These are phyloP conservation scores for Clavispora vitiphila DNA, from an alignment of 805 yeast genomes.

Conservation along the genomic window DNA sequence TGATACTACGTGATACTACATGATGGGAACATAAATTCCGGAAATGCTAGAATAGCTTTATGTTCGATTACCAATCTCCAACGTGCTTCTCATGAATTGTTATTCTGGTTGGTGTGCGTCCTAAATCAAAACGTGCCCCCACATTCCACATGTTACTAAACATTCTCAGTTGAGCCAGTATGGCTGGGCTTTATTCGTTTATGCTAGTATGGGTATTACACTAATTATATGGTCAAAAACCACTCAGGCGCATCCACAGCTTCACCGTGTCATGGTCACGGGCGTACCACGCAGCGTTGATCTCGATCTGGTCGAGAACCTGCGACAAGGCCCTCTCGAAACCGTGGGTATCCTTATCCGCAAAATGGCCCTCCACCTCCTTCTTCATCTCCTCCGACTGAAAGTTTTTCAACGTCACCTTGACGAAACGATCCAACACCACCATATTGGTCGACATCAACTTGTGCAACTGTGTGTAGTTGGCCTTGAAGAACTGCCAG, in stretches of 20 bases:
- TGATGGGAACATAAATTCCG: too few relatives aligned
- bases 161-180: too few relatives aligned
- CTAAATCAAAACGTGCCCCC: too few relatives aligned
- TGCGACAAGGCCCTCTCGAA: conserved; percentile 52
- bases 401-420: conserved; percentile 34
- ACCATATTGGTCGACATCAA: conserved; percentile 47
- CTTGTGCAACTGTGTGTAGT: conserved; percentile 42
- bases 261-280: conserved; percentile 40
- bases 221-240: too few relatives aligned
- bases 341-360: conserved; percentile 43
- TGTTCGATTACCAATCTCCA: too few relatives aligned
- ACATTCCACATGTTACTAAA: too few relatives aligned
- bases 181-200: too few relatives aligned
- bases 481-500: conserved; percentile 46
- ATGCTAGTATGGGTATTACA: too few relatives aligned
- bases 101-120: too few relatives aligned
- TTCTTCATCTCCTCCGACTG: conserved; percentile 8
- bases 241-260: conserved; percentile 34
- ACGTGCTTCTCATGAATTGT: too few relatives aligned
- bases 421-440: conserved; percentile 45
- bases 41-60: too few relatives aligned
- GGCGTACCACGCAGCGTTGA: conserved; percentile 47
- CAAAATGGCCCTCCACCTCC: conserved; percentile 42
- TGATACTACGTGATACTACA: too few relatives aligned
- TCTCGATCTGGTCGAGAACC: conserved; percentile 49